Conservation (phyloP, 78 protist species). For the Dictyostelium discoideum region DNA sequence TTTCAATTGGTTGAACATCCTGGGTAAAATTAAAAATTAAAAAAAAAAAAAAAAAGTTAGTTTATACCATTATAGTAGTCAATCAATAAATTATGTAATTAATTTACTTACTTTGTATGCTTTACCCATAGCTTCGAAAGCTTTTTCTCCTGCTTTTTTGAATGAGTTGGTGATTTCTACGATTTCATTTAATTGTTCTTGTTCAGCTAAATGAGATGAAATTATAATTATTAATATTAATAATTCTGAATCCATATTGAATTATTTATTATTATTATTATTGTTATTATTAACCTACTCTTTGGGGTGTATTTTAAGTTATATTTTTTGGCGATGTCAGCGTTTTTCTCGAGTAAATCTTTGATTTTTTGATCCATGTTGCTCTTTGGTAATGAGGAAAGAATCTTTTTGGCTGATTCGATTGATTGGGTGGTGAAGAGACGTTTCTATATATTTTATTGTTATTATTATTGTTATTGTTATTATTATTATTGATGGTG, state of each 20-base stretch:
- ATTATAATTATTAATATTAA: background rate
- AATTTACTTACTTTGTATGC: background rate
- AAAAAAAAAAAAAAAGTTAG: background rate
- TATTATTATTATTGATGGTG: too few species aligned
- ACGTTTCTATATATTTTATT: background rate
- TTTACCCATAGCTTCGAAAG: background rate
- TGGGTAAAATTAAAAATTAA: background rate
- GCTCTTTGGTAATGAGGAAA: background rate
- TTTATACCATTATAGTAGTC: background rate
- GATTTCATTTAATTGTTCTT: background rate
- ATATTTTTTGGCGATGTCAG: background rate
- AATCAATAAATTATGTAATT: background rate
- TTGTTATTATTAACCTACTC: background rate
- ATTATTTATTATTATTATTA: too few species aligned
- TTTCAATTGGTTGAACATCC: background rate
- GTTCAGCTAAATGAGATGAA: background rate
- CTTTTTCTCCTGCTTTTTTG: background rate
- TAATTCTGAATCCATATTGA: too few species aligned
- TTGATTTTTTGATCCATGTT: background rate
- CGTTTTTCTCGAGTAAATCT: slow-evolving; percentile 5
- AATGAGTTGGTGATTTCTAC: background rate
- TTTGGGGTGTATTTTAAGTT: background rate
- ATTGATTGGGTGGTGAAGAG: background rate
- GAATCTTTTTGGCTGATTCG: background rate
- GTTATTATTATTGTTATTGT: too few species aligned